Base-by-base conservation (phyloP, 768 basidiomycete species). In the Pseudohyphozyma bogoriensis region DNA sequence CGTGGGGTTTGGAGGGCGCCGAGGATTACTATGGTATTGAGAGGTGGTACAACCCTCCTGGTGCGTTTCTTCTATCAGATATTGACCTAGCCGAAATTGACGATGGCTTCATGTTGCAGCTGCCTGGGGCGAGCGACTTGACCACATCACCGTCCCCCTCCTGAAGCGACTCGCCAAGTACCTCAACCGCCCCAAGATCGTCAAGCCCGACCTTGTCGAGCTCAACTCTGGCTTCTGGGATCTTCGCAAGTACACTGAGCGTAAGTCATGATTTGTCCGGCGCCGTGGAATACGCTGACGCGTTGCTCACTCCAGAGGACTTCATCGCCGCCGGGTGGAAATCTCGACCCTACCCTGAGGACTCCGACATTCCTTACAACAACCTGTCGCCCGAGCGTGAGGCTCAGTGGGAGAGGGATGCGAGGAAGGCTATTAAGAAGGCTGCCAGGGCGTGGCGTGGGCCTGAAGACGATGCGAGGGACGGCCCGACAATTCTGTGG, bases 161-260 rank as follows among this genome's bases (percentile, higher is more conserved):
- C 61, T 66, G 13, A 33, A 55, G 1, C 20, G 56, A 4, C 56
- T 66, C 15, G 65, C 65, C 1, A 58, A 58, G 51, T 24, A 55
- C 33, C 46, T 60, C 58, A 47, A 58, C 44, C 61, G 65, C 3
- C 65, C 65, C 10, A 51, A 66, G 35, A 66, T 66, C 44, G 52
- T 44, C n/a, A 35, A 52, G 10, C 65, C 65, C 0, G 65, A 66
- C 44, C 52, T 66, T n/a, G 53, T 66, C 28, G 56, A 63, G 49
- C 56, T 66, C 55, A 66, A 63, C 52, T 66, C 65, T 29, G 65
- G 65, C 20, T 66, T 51, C 55, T 66, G 65, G 65, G 65, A 66
- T 28, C 37, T 66, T 22, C 58, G 65, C 22, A 56, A 56, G 37
- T 66, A 63, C 56, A 66, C 65, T 18, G 65, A 66, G 37, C 61